Percentiles rank a stretch among this genome's conserved stretches.
Evolutionary conservation across 2,329 filamentous ascomycete genomes (phyloP).

Genomic region (Pseudogymnoascus sp.): DNA sequence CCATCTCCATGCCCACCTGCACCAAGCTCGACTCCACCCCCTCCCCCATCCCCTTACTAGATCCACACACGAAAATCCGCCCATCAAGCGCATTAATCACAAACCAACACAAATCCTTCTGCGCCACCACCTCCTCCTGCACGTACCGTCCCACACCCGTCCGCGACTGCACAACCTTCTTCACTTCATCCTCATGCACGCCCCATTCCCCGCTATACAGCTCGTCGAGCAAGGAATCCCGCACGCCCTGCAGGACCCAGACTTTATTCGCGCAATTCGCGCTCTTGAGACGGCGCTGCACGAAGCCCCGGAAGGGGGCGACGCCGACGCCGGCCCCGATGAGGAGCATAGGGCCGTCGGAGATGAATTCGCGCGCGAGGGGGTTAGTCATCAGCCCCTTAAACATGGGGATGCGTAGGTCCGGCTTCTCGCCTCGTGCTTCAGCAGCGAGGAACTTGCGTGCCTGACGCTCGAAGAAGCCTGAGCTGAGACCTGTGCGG

Average conservation of each 20-base stretch:
- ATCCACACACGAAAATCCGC: constrained; percentile 91
- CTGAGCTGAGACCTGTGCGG: constrained; percentile 81
- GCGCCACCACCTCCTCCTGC: constrained; percentile 84
- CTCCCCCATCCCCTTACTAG: constrained; percentile 93
- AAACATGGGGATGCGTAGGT: constrained; percentile 89
- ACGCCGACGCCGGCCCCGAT: constrained; percentile 96
- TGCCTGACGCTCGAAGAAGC: constrained; percentile 85
- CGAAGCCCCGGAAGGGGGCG: constrained; percentile 94
- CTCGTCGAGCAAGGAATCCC: constrained; percentile 91
- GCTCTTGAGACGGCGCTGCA: constrained; percentile 85
- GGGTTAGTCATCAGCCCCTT: constrained; percentile 97
- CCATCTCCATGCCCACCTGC: constrained; percentile 88
- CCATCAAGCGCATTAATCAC: constrained; percentile 95
- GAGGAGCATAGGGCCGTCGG: constrained; percentile 93
- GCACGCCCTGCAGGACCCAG: constrained; percentile 88
- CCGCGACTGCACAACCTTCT: constrained; percentile 70
- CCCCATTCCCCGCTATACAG: constrained; percentile 96
- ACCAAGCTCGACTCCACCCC: constrained; percentile 83
- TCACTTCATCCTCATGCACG: constrained; percentile 79
- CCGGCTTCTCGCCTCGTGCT: constrained; percentile 46
- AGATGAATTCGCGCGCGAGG: constrained; percentile 80
- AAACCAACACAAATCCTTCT: constrained; percentile 97
- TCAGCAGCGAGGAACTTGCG: constrained; percentile 61
- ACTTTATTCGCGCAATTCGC: constrained; percentile 97
- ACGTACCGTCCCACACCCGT: constrained; percentile 72